These are phyloP conservation scores for Saccharomycopsis amapae DNA, from an alignment of 805 yeast genomes.

Conservation along the genomic window DNA sequence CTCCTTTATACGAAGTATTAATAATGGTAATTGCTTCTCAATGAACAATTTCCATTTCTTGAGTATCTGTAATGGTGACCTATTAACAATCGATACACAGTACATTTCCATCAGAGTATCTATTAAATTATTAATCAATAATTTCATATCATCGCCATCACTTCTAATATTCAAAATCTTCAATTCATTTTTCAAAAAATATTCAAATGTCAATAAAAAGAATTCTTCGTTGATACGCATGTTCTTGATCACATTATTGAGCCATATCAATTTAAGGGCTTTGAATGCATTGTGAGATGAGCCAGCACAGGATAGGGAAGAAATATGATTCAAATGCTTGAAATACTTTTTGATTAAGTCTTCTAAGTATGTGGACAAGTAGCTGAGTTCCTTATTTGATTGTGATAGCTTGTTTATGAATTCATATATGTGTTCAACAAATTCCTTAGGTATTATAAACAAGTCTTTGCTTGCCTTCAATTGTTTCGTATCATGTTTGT, in stretches of 20 bases:
- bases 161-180: constrained; percentile 4
- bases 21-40: constrained; percentile 39
- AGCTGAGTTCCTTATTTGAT: not conserved
- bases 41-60: constrained; percentile 42
- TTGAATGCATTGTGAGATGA: constrained; percentile 4
- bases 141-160: constrained; percentile 7
- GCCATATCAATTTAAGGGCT: constrained; percentile 13
- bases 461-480: too few relatives aligned
- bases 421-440: constrained; percentile 6
- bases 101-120: constrained; percentile 11
- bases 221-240: constrained; percentile 2
- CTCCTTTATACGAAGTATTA: constrained; percentile 26
- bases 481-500: too few relatives aligned
- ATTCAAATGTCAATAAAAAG: constrained; percentile 6
- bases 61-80: constrained; percentile 1
- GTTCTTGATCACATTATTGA: constrained; percentile 8
- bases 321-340: not conserved
- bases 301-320: not conserved
- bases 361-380: constrained; percentile 1
- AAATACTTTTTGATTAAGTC: not conserved
- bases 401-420: constrained; percentile 1
- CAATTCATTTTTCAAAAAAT: constrained; percentile 10
- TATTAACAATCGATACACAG: constrained; percentile 9
- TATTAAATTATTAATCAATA: constrained; percentile 8
- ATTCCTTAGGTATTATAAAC: constrained; percentile 9